phyloP scores from a whole-genome alignment of 2,329 filamentous ascomycete species.

The Clathrospora elynae region DNA sequence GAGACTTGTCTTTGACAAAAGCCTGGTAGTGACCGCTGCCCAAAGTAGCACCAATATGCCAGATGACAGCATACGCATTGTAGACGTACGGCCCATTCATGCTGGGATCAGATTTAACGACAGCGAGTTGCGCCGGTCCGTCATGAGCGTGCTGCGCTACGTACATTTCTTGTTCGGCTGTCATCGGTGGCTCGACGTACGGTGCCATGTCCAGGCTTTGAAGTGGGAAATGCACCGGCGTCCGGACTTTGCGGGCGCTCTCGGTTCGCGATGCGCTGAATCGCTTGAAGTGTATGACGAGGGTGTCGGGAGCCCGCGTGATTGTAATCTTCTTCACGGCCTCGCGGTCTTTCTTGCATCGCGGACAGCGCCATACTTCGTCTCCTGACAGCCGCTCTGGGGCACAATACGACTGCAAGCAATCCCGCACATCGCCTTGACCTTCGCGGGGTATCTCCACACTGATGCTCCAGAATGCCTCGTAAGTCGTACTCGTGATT shows the following conservation, averaged over 20 bases:
- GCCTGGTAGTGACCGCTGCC: slow-evolving; percentile 81
- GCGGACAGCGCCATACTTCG: slow-evolving; percentile 73
- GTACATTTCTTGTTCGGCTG: slow-evolving; percentile 47
- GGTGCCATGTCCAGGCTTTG: slow-evolving; percentile 68
- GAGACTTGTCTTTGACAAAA: slow-evolving; percentile 57
- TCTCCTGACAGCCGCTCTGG: slow-evolving; percentile 71
- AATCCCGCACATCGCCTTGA: slow-evolving; percentile 67
- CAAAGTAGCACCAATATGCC: slow-evolving; percentile 71
- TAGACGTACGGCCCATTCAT: slow-evolving; percentile 70
- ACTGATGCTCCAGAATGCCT: slow-evolving; percentile 72
- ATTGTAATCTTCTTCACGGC: slow-evolving; percentile 74
- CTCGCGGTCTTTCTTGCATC: slow-evolving; percentile 70
- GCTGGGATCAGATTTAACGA: slow-evolving; percentile 47
- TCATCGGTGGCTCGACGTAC: slow-evolving; percentile 60
- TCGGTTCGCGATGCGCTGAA: slow-evolving; percentile 64
- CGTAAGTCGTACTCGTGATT: slow-evolving; percentile 68
- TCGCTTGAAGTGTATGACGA: slow-evolving; percentile 78
- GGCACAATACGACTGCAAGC: slow-evolving; percentile 70
- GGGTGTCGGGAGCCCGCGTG: slow-evolving; percentile 76
- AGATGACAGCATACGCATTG: slow-evolving; percentile 83
- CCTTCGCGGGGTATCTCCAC: slow-evolving; percentile 70
- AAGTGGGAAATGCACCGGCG: slow-evolving; percentile 76
- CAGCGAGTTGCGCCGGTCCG: slow-evolving; percentile 34
- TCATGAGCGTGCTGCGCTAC: slow-evolving; percentile 34
- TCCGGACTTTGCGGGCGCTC: slow-evolving; percentile 69